Evolutionary conservation across 441 rosid genomes (phyloP).

Genomic region (Eutrema salsugineum): DNA sequence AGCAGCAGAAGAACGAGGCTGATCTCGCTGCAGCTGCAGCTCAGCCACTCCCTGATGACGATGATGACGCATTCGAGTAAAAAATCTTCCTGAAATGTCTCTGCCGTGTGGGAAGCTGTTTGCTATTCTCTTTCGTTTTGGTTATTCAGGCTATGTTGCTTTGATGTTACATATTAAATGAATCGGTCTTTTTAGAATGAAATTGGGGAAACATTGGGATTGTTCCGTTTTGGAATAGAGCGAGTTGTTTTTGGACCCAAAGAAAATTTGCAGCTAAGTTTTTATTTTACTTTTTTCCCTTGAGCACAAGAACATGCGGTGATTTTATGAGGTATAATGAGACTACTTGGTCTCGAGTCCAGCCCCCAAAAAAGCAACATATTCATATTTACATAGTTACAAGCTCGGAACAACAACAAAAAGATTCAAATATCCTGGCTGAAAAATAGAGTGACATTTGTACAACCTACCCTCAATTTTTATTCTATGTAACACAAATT

Average conservation of each 20-base stretch:
- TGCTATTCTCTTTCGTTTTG: neutral
- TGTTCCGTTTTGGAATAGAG: neutral
- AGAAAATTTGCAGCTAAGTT: neutral
- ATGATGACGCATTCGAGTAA: constrained; percentile 61
- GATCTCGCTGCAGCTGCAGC: constrained; percentile 49
- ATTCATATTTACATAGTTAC: neutral
- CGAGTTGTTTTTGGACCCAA: neutral
- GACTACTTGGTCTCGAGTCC: too few relatives aligned
- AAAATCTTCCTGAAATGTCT: neutral
- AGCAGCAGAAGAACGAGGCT: constrained; percentile 69
- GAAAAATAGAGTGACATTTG: constrained; percentile 11
- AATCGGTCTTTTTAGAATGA: neutral
- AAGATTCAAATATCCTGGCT: neutral
- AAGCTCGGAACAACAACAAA: neutral
- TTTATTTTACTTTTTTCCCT: neutral
- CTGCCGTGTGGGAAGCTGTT: neutral
- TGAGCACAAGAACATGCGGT: neutral
- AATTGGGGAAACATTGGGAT: neutral
- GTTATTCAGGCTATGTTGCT: neutral
- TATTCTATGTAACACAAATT: constrained; percentile 11
- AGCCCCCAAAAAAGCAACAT: neutral
- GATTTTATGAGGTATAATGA: too few relatives aligned
- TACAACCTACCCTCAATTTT: constrained; percentile 9
- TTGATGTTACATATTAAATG: constrained; percentile 15
- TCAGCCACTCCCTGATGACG: constrained; percentile 41